Conservation (phyloP, 192 early-diverging fungal genomes). For the Haplosporangium gracile region DNA sequence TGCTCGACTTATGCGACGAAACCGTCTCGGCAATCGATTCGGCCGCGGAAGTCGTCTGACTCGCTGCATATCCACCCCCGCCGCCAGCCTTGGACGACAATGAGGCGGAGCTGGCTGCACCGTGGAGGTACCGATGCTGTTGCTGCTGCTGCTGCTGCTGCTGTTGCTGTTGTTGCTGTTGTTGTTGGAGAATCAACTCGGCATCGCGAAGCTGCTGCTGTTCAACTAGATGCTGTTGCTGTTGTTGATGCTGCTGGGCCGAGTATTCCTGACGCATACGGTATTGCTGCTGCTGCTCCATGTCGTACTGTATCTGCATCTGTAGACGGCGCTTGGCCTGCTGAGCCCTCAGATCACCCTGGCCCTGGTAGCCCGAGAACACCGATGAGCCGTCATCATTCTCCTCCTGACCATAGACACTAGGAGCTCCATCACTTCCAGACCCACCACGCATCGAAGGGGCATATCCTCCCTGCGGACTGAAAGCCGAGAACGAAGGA, state of each 20-base stretch:
- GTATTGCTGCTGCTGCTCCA: constrained; percentile 24
- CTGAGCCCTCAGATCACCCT: constrained; percentile 15
- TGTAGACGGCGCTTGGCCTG: constrained; percentile 48
- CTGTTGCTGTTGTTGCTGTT: not conserved
- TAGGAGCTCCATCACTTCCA: constrained; percentile 26
- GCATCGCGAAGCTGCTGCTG: constrained; percentile 38
- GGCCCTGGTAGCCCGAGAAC: constrained; percentile 4
- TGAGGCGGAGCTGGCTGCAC: not conserved
- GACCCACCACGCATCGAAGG: not conserved
- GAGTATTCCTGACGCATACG: constrained; percentile 11
- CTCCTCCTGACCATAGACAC: constrained; percentile 30
- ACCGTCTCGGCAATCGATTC: constrained; percentile 14
- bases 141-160: not conserved
- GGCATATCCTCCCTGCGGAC: constrained; percentile 14
- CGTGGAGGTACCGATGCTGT: constrained; percentile 21
- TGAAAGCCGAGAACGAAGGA: not conserved
- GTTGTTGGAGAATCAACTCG: constrained; percentile 18
- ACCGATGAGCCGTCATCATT: constrained; percentile 29
- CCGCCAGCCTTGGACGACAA: constrained; percentile 3
- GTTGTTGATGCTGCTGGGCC: constrained; percentile 14
- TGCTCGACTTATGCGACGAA: constrained; percentile 23
- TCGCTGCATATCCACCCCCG: constrained; percentile 14
- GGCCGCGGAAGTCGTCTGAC: constrained; percentile 9
- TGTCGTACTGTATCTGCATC: constrained; percentile 43
- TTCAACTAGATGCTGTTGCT: constrained; percentile 11